Evolutionary conservation across 2,329 filamentous ascomycete genomes (phyloP).

Genomic region (Fusarium sp.): DNA sequence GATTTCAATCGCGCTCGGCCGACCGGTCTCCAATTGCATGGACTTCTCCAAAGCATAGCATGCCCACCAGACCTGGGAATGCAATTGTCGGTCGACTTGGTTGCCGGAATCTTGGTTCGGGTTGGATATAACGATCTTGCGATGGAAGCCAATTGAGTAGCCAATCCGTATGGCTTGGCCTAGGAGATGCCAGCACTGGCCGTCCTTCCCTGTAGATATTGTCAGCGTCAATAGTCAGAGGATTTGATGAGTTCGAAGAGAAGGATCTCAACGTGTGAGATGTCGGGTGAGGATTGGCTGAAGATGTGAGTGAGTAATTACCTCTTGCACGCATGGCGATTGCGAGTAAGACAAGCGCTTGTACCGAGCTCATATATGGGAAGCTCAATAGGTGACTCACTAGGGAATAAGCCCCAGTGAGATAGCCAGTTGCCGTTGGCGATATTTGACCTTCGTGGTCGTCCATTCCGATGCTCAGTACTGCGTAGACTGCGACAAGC

Average conservation of each 20-base stretch:
- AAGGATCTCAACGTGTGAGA: not conserved
- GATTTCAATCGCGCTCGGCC: slow-evolving; percentile 33
- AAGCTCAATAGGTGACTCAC: slow-evolving; percentile 30
- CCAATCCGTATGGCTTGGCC: slow-evolving; percentile 30
- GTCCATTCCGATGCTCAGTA: slow-evolving; percentile 32
- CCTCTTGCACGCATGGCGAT: slow-evolving; percentile 32
- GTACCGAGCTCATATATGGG: slow-evolving; percentile 35
- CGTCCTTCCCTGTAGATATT: slow-evolving; percentile 21
- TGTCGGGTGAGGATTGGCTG: not conserved
- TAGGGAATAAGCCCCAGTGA: slow-evolving; percentile 30
- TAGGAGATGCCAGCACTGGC: slow-evolving; percentile 34
- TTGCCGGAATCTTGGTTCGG: not conserved
- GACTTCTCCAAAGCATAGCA: slow-evolving; percentile 37
- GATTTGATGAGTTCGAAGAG: not conserved
- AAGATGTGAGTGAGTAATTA: not conserved
- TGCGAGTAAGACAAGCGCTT: slow-evolving; percentile 29
- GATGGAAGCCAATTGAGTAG: slow-evolving; percentile 31
- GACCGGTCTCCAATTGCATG: slow-evolving; percentile 36
- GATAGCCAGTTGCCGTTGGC: slow-evolving; percentile 15
- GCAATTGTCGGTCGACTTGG: slow-evolving; percentile 16
- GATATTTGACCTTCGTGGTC: slow-evolving; percentile 24
- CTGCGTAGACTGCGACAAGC: slow-evolving; percentile 24
- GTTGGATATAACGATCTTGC: slow-evolving; percentile 15
- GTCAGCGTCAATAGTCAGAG: not conserved
- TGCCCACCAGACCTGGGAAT: slow-evolving; percentile 34